Conservation (phyloP, 352 stramenopile genomes). For the Pythium folliculosum region DNA sequence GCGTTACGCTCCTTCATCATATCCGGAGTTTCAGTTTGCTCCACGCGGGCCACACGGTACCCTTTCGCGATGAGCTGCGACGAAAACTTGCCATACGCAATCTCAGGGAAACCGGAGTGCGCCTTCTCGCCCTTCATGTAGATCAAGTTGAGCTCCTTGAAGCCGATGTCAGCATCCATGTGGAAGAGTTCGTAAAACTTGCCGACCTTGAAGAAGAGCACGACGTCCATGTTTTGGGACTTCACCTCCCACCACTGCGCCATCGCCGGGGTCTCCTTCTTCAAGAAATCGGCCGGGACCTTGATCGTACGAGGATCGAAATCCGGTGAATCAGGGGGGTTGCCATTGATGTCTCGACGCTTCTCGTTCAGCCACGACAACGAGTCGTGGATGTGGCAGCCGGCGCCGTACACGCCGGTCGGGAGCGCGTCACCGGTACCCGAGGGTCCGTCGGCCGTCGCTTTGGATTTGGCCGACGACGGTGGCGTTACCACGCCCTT, state of each 20-base stretch:
- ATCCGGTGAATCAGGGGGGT: conserved; percentile 74
- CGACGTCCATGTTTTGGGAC: conserved; percentile 95
- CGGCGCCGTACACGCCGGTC: conserved; percentile 52
- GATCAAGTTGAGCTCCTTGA: conserved; percentile 94
- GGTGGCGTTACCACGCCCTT: conserved; percentile 22
- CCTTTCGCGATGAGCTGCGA: conserved; percentile 94
- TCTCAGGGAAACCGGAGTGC: conserved; percentile 98
- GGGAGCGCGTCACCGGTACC: conserved; percentile 16
- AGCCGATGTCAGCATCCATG: conserved; percentile 98
- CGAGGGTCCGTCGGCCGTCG: conserved; percentile 18
- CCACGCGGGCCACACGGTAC: conserved; percentile 97
- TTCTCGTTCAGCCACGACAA: conserved; percentile 88
- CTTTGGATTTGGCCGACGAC: conserved; percentile 25
- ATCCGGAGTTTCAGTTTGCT: conserved; percentile 99
- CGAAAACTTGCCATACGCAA: conserved; percentile 96
- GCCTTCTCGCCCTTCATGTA: conserved; percentile 99
- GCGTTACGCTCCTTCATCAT: conserved; percentile 95
- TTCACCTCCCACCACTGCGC: conserved; percentile 99
- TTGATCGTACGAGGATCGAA: conserved; percentile 94
- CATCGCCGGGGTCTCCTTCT: conserved; percentile 94
- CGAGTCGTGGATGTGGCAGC: conserved; percentile 91
- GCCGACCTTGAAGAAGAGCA: conserved; percentile 99
- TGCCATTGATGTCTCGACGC: conserved; percentile 88
- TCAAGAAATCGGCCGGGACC: conserved; percentile 86
- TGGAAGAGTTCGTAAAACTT: conserved; percentile 98